Evolutionary conservation across 2,329 filamentous ascomycete genomes (phyloP).

Genomic region (Fusarium sp.): DNA sequence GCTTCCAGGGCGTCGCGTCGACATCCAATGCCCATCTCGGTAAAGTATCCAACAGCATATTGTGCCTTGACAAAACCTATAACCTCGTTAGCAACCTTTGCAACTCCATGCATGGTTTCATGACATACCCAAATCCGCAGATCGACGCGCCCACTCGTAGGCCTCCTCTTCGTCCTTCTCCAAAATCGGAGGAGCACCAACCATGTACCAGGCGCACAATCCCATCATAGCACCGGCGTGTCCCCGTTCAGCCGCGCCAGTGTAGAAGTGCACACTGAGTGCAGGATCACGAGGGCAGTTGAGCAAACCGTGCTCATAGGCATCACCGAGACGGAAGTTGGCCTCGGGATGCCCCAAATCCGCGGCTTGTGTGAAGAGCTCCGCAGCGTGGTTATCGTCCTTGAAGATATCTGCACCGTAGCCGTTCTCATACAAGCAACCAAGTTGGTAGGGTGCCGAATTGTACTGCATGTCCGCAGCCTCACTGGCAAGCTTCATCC

Average conservation of each 20-base stretch:
- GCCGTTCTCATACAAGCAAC: constrained; percentile 86
- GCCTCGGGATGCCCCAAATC: constrained; percentile 90
- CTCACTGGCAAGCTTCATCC: constrained; percentile 93
- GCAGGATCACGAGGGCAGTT: constrained; percentile 90
- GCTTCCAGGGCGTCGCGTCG: constrained; percentile 93
- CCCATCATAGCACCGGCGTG: constrained; percentile 96
- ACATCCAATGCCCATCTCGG: constrained; percentile 97
- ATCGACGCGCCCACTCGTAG: constrained; percentile 91
- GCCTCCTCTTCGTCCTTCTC: constrained; percentile 97
- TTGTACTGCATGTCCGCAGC: constrained; percentile 92
- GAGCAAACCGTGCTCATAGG: constrained; percentile 91
- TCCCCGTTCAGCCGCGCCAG: constrained; percentile 82
- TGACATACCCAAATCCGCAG: constrained; percentile 80
- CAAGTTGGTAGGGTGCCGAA: constrained; percentile 88
- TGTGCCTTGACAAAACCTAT: constrained; percentile 76
- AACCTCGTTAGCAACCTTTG: constrained; percentile 23
- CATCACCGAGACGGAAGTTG: constrained; percentile 88
- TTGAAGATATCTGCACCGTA: constrained; percentile 93
- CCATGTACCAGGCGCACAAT: constrained; percentile 97
- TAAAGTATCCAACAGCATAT: constrained; percentile 96
- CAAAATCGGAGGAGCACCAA: constrained; percentile 88
- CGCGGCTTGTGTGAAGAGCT: constrained; percentile 92
- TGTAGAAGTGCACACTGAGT: constrained; percentile 97
- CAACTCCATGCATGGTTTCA: neutral
- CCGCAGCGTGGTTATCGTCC: constrained; percentile 88